Evolutionary conservation across 2,329 filamentous ascomycete genomes (phyloP), one percentile per base, ranked within the genome.

Genomic region (Gyromitra esculenta): DNA sequence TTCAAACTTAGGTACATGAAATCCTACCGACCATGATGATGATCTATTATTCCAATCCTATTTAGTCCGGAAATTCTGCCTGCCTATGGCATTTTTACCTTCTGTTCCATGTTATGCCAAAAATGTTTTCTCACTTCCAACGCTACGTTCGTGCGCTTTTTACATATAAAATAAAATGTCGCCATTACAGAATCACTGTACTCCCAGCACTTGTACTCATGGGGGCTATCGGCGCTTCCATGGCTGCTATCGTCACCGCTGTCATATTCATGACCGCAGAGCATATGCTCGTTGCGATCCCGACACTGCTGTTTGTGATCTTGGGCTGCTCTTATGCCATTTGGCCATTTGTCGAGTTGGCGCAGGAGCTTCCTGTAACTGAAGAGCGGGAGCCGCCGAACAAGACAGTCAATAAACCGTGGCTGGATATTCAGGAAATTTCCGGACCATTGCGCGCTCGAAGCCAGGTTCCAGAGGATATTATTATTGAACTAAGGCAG

Each of bases 311-410:
- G 1, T 15, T 71, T 15, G 21, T 71, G 37, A 43, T 56, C 2
- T 6, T 37, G 7, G 57, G 45, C 8, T 71, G 45, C 21, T n/a
- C 7, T 18, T 63, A 62, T 70, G n/a, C 31, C 5, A 13, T 70
- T 43, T 62, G 57, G 57, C 35, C 37, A 1, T 63, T 56, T 43
- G 8, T 43, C 11, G 57, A 56, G 15, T 21, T 0, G 15, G 66
- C 11, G 5, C 7, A 31, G 7, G 21, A 18, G 13, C 52, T 68
- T 25, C 65, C 52, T 5, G 21, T n/a, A 13, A 2, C 15, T 11
- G 31, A 39, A 31, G 21, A 1, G 1, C 39, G 5, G n/a, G n/a
- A 7, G 18, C 35, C 13, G n/a, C 21, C 56, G n/a, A 5, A 6
- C 18, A 8, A 31, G 13, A 21, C 15, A n/a, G 9, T 21, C 8